Evolutionary conservation across 2,329 filamentous ascomycete genomes (phyloP), one percentile per base, ranked within the genome.

Genomic region (Fusarium drepaniforme): DNA sequence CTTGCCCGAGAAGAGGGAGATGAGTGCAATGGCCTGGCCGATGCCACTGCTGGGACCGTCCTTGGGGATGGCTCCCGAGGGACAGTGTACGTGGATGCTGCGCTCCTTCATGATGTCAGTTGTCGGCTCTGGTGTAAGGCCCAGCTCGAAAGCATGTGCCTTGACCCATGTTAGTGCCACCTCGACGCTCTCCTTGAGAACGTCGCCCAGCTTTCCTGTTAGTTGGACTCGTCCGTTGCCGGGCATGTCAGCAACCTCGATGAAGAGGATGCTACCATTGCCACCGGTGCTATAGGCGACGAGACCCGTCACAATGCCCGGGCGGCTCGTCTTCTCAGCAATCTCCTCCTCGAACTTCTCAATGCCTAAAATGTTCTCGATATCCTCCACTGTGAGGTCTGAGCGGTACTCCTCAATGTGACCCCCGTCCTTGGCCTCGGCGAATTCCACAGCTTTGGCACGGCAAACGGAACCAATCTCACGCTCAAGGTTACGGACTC

Each of bases 161-260:
- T 98, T 98, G 62, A 99, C 97, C 97, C 97, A 99, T 18, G 93
- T 96, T 38, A 98, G 88, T 13, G 97, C 97, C 23, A 99, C 97
- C 83, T 98, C 96, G 49, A 98, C 97, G 73, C 93, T 96, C 84
- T 99, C 97, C 84, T 98, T 98, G 69, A 99, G 91, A 35, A 99
- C 97, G 78, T 98, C 96, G 74, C 97, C 97, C 8, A 99, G 91
- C 83, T 97, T 98, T 72, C 97, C 97, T 1, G 97, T 99, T 30
- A 99, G 91, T 84, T 98, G 97, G 40, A 99, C 95, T 64, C 93
- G 92, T 38, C 97, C 97, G 67, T 91, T 93, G 51, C 97, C 97
- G 0, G 97, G 97, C 95, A 98, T 98, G 81, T 98, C 96, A 13
- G 96, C 95, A 53, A 98, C 95, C 84, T 99, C 97, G 78, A 99